These are phyloP conservation scores for Amanita pseudoporphyria DNA, from an alignment of 768 basidiomycete species.

Conservation along the genomic window DNA sequence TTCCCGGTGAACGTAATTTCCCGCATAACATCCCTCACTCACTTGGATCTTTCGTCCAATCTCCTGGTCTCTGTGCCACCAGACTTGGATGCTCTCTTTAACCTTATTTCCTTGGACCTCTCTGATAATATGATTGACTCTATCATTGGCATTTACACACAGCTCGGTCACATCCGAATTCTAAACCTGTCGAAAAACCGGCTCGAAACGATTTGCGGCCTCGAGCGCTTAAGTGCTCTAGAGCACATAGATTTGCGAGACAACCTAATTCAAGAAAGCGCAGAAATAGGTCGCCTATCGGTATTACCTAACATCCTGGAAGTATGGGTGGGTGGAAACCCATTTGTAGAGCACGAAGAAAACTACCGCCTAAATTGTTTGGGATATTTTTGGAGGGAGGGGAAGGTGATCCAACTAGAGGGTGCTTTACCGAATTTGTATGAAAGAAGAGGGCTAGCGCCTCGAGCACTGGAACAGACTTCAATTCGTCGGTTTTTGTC, in stretches of 20 bases:
- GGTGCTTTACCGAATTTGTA: constrained; percentile 61
- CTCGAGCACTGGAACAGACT: background rate
- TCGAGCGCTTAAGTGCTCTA: constrained; percentile 81
- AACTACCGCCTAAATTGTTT: constrained; percentile 74
- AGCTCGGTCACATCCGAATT: constrained; percentile 65
- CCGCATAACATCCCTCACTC: constrained; percentile 63
- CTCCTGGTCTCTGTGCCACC: constrained; percentile 82
- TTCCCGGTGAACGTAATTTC: constrained; percentile 59
- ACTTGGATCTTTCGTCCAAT: constrained; percentile 87
- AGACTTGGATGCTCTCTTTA: constrained; percentile 63
- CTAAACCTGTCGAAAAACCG: constrained; percentile 83
- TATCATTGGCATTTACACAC: constrained; percentile 77
- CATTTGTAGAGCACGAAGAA: constrained; percentile 63
- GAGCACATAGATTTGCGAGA: constrained; percentile 77
- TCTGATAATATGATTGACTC: constrained; percentile 97
- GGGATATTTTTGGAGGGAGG: constrained; percentile 76
- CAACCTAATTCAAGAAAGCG: constrained; percentile 74
- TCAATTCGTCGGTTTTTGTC: background rate
- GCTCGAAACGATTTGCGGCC: constrained; percentile 88
- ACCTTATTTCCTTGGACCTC: constrained; percentile 88
- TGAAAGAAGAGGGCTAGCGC: constrained; percentile 50
- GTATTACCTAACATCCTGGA: constrained; percentile 70
- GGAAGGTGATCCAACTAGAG: constrained; percentile 70
- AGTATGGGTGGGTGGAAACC: constrained; percentile 82
- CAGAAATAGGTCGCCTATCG: constrained; percentile 78